phyloP scores from a whole-genome alignment of 2,329 filamentous ascomycete genomes.

The Aureobasidium sp. region DNA sequence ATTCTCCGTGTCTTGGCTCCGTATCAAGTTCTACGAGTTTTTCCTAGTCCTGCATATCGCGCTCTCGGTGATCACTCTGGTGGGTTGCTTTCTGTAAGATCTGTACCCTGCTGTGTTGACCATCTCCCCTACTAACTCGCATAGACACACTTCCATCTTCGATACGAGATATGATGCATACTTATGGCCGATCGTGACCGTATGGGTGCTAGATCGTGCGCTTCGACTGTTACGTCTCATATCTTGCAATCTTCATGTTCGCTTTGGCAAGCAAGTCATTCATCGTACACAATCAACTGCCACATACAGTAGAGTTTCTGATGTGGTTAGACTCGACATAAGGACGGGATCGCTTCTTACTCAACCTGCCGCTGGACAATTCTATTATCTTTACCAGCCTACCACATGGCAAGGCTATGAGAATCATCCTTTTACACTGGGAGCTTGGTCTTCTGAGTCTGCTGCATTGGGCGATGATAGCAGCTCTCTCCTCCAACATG shows the following conservation, averaged over 20 bases:
- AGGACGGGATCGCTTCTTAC: conserved; percentile 28
- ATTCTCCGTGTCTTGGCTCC: conserved; percentile 45
- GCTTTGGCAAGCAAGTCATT: conserved; percentile 21
- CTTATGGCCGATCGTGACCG: conserved; percentile 41
- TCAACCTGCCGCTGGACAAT: conserved; percentile 37
- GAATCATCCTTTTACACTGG: conserved; percentile 45
- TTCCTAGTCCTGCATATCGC: conserved; percentile 46
- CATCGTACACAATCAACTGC: conserved; percentile 25
- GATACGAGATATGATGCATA: conserved; percentile 41
- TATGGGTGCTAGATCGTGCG: conserved; percentile 45
- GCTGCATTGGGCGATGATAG: neutral
- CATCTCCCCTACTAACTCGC: conserved; percentile 18
- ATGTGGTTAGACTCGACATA: conserved; percentile 42
- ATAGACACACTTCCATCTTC: conserved; percentile 47
- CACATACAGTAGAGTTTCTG: conserved; percentile 36
- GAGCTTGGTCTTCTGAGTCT: conserved; percentile 19
- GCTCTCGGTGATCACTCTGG: conserved; percentile 43
- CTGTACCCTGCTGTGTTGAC: conserved; percentile 17
- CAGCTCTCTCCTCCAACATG: neutral
- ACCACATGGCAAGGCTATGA: conserved; percentile 39
- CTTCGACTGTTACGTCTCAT: conserved; percentile 38
- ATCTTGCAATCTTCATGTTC: conserved; percentile 35
- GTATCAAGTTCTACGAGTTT: conserved; percentile 45
- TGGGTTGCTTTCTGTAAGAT: conserved; percentile 46
- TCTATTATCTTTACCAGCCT: conserved; percentile 44